Evolutionary conservation across 1,139 yeast species (phyloP), one percentile per base, ranked within the genome.

Genomic region (Pichia sp.): DNA sequence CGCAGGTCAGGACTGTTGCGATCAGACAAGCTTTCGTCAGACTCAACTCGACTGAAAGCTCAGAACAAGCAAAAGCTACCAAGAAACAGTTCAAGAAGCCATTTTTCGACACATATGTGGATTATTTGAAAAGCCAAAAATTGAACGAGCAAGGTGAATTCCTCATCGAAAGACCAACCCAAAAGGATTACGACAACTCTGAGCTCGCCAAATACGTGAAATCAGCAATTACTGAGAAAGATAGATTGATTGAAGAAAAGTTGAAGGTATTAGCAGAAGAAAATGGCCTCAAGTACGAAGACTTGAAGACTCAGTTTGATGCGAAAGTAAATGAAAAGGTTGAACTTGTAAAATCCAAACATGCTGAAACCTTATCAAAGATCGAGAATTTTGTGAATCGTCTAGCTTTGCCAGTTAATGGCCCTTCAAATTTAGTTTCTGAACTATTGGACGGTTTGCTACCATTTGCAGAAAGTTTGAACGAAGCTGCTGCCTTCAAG

Each of bases 61-160:
- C 47, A 2, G 34, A 44, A 13, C 6, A 51, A 3, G 44, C 19
- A 2, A 23, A 47, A 11, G 4, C 32, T 23, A 15, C 29, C 8
- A 36, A 32, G 15, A 47, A 26, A 19, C 13, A n/a, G 8, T 29
- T 29, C 5, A 30, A 41, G 8, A 56, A 54, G 38, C 57, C 60
- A 15, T 56, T 59, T 19, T 57, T 49, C 16, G 51, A 54, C 10
- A 51, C 56, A 4, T 59, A 54, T 45, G 95, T 96, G 0, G 85
- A 83, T 47, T 72, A 90, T 63, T 73, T 76, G 26, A 72, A 69
- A 1, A 75, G 76, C 11, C 82, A 84, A 7, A 77, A 79, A 31
- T 72, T 75, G 42, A 82, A 85, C 41, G 67, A 77, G 42, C 63
- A 70, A 29, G 73, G 83, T 58, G 75, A 81, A 19, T 65, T 62